These are phyloP conservation scores for Sherardia arvensis DNA, from an alignment of 257 asterid genomes.

Conservation along the genomic window DNA sequence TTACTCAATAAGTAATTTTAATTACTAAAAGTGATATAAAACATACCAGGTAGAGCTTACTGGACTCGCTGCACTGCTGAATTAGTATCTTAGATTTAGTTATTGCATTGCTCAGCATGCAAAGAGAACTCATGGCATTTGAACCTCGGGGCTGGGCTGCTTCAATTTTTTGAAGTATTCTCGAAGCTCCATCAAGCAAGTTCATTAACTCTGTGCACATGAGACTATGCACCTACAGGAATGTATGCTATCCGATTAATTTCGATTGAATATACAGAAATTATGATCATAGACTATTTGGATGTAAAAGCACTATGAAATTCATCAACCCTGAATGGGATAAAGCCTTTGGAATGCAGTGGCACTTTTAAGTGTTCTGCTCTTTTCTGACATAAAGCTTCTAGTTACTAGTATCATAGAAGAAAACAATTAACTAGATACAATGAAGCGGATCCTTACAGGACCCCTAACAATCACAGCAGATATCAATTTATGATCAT, in stretches of 20 bases:
- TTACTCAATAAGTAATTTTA: not conserved
- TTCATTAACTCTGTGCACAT: conserved; percentile 59
- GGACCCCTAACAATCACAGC: not conserved
- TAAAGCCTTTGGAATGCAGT: not conserved
- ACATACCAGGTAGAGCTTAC: conserved; percentile 82
- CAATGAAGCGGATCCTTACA: not conserved
- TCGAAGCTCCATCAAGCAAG: conserved; percentile 29
- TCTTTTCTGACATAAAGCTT: not conserved
- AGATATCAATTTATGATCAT: not conserved
- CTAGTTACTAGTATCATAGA: not conserved
- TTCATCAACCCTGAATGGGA: not conserved
- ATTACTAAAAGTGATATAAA: conserved; percentile 5
- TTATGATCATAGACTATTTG: not conserved
- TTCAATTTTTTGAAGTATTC: conserved; percentile 59
- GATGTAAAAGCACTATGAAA: not conserved
- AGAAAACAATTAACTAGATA: not conserved
- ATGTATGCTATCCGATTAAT: conserved; percentile 2
- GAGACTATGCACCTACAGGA: conserved; percentile 62
- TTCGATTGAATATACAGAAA: not conserved
- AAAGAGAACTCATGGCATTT: conserved; percentile 70
- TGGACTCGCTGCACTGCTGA: conserved; percentile 66
- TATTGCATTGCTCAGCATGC: conserved; percentile 51
- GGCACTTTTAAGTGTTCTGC: not conserved
- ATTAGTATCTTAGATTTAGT: conserved; percentile 53
- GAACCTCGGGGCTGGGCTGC: conserved; percentile 77